phyloP scores from a whole-genome alignment of 2,329 filamentous ascomycete genomes.

The Beauveria medogensis region DNA sequence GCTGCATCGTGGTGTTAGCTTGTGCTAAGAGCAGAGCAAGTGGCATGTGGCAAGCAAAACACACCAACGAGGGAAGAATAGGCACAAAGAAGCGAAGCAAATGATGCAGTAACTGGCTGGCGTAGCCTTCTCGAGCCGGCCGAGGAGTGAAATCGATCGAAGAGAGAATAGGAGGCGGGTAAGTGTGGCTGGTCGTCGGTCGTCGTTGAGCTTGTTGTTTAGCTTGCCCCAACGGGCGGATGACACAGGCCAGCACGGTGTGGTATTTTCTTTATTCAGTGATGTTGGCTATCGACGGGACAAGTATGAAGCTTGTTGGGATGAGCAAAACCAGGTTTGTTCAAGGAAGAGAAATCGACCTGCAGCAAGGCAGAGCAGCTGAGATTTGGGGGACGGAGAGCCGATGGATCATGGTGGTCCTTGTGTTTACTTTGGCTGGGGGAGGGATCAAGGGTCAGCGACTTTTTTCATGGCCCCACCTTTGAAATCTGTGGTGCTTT shows the following conservation, averaged over 20 bases:
- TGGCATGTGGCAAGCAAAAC: background rate
- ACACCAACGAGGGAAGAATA: background rate
- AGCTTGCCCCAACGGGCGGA: constrained; percentile 11
- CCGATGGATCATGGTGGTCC: background rate
- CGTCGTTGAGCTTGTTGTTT: background rate
- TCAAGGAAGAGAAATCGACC: background rate
- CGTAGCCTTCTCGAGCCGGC: background rate
- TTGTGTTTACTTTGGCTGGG: constrained; percentile 11
- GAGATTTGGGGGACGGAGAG: constrained; percentile 4
- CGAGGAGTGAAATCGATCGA: background rate
- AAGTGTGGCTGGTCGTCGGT: background rate
- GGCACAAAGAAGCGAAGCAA: background rate
- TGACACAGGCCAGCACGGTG: background rate
- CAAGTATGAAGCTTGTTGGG: background rate
- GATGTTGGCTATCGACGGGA: background rate
- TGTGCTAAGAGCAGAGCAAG: background rate
- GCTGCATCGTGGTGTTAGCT: background rate
- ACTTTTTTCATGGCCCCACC: constrained; percentile 9
- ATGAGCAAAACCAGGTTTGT: background rate
- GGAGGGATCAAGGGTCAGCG: constrained; percentile 8
- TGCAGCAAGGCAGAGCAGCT: background rate
- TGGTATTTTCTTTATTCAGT: background rate
- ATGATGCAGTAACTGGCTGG: background rate
- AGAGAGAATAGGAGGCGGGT: background rate
- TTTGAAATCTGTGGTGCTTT: background rate